Percentiles rank a stretch among this genome's conserved stretches.
These are phyloP conservation scores for Camelina laxa DNA, from an alignment of 345 rosid genomes.

Conservation along the genomic window DNA sequence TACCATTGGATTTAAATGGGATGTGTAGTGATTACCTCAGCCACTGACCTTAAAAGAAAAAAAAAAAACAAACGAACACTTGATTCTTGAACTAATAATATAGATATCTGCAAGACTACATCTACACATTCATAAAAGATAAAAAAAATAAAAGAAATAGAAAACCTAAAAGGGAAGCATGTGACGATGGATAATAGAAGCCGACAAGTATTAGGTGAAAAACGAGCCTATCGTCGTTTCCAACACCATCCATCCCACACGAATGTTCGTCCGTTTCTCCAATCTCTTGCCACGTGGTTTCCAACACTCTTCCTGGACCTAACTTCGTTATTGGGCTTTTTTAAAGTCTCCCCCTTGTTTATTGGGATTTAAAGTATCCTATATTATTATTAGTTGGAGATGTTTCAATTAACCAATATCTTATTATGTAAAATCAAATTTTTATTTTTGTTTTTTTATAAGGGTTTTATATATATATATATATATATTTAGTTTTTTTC, in stretches of 20 bases:
- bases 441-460: too few species aligned
- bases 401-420: too few species aligned
- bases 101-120: not conserved
- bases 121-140: not conserved
- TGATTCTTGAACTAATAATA: not conserved
- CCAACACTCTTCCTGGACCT: not conserved
- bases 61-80: not conserved
- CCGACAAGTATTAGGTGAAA: conserved; percentile 47
- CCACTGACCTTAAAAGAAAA: conserved; percentile 25
- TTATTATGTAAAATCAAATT: too few species aligned
- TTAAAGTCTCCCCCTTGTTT: not conserved
- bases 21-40: conserved; percentile 41
- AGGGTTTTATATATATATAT: too few species aligned
- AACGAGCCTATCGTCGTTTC: conserved; percentile 43
- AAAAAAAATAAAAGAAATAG: not conserved
- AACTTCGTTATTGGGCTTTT: conserved; percentile 19
- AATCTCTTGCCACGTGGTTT: conserved; percentile 23
- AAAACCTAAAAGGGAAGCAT: conserved; percentile 34
- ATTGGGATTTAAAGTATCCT: not conserved
- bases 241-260: conserved; percentile 35
- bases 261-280: conserved; percentile 44
- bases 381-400: too few species aligned
- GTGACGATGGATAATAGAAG: conserved; percentile 40
- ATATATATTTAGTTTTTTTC: too few species aligned
- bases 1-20: conserved; percentile 29